phyloP scores from a whole-genome alignment of 2,329 filamentous ascomycete genomes.

The Monilinia aucupariae region DNA sequence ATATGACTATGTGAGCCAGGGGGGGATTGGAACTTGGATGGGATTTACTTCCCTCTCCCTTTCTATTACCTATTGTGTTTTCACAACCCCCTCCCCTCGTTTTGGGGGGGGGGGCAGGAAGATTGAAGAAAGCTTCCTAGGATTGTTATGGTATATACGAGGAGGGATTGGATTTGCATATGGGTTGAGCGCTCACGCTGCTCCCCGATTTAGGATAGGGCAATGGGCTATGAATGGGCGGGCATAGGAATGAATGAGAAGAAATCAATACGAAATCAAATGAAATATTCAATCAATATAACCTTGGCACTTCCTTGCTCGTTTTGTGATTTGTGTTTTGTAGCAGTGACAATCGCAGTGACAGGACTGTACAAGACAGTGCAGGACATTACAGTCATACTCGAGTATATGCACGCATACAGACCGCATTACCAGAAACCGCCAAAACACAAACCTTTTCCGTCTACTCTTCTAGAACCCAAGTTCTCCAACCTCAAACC shows the following conservation, averaged over 20 bases:
- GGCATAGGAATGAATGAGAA: background rate
- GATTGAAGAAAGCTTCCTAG: background rate
- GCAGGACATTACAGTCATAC: too few relatives aligned
- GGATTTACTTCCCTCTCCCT: background rate
- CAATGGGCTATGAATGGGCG: background rate
- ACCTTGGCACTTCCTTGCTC: background rate
- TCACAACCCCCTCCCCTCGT: too few relatives aligned
- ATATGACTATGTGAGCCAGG: background rate
- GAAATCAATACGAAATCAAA: background rate
- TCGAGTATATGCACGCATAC: too few relatives aligned
- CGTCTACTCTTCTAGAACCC: background rate
- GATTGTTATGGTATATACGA: background rate
- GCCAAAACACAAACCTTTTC: background rate
- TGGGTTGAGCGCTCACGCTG: conserved; percentile 12
- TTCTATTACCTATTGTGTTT: background rate
- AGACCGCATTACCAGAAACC: background rate
- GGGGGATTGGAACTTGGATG: background rate
- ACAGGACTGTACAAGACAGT: too few relatives aligned
- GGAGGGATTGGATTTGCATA: conserved; percentile 2
- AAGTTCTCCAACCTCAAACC: too few relatives aligned
- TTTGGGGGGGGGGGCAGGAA: background rate
- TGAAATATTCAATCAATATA: background rate
- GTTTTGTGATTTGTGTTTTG: too few relatives aligned
- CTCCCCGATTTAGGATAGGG: background rate
- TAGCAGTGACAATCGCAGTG: background rate